Conservation (phyloP, 495 filamentous ascomycete genomes). For the Aspergillus hancockii region DNA sequence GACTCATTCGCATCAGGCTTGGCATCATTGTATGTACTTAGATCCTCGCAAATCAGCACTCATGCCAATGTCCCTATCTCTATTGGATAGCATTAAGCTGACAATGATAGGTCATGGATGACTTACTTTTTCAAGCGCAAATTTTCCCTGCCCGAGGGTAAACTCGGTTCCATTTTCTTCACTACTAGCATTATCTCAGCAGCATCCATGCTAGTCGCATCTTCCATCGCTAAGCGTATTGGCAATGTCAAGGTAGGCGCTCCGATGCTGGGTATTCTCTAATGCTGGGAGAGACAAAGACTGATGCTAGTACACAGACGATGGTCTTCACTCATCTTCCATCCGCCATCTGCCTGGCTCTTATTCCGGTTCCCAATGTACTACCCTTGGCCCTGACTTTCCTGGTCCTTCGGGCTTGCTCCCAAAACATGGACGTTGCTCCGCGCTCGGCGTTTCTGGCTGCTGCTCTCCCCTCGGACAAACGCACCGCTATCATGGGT, state of each 20-base stretch:
- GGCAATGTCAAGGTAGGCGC: conserved; percentile 66
- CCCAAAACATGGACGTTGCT: conserved; percentile 80
- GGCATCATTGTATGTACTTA: conserved; percentile 59
- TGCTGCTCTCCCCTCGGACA: conserved; percentile 65
- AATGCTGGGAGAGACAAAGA: neutral
- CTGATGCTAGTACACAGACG: conserved; percentile 43
- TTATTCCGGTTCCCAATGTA: conserved; percentile 63
- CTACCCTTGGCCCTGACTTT: conserved; percentile 60
- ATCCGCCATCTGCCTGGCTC: conserved; percentile 67
- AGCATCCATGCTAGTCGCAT: conserved; percentile 68
- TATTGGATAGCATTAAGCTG: conserved; percentile 7
- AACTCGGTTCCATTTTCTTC: conserved; percentile 72
- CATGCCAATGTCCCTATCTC: too few relatives aligned
- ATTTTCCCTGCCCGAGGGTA: conserved; percentile 66
- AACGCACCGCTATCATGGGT: conserved; percentile 79
- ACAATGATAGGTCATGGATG: conserved; percentile 55
- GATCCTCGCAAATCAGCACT: neutral
- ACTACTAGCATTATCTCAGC: conserved; percentile 66
- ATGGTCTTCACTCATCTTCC: conserved; percentile 89
- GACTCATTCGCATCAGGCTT: conserved; percentile 82
- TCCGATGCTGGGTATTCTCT: neutral
- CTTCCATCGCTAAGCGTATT: conserved; percentile 72
- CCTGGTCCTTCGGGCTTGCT: conserved; percentile 67
- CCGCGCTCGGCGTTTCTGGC: conserved; percentile 80
- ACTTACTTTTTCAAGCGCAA: conserved; percentile 79